phyloP scores from a whole-genome alignment of 2,329 filamentous ascomycete species.

The Mycosphaerella arachidis region DNA sequence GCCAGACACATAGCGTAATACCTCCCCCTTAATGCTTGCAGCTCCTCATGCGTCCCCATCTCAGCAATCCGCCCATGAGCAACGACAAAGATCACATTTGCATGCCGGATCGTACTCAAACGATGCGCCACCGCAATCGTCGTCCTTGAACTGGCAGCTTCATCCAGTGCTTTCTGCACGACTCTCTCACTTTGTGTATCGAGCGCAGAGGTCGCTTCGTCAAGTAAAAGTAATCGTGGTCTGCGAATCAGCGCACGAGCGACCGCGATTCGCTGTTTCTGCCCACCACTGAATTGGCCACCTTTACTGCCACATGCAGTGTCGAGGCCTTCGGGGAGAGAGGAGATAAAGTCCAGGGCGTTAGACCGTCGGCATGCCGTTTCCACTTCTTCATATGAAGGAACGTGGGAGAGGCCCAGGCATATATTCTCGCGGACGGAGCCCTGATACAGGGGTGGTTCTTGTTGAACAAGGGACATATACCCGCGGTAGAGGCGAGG shows the following conservation, averaged over 20 bases:
- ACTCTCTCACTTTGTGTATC: conserved; percentile 64
- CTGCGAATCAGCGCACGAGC: conserved; percentile 52
- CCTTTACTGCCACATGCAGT: conserved; percentile 50
- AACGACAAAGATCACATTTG: conserved; percentile 41
- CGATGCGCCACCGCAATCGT: conserved; percentile 42
- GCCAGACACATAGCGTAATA: conserved; percentile 45
- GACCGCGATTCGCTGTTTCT: conserved; percentile 54
- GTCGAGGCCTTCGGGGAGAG: conserved; percentile 48
- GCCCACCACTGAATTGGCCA: conserved; percentile 49
- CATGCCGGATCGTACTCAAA: conserved; percentile 36
- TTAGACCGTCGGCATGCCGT: conserved; percentile 50
- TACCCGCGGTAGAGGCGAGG: conserved; percentile 59
- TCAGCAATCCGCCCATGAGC: conserved; percentile 37
- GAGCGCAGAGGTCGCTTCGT: conserved; percentile 57
- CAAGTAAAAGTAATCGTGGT: conserved; percentile 52
- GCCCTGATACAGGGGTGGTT: conserved; percentile 63
- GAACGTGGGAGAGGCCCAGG: conserved; percentile 40
- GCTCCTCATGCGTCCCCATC: conserved; percentile 37
- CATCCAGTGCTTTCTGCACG: conserved; percentile 65
- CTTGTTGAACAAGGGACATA: conserved; percentile 69
- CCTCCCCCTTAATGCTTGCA: conserved; percentile 36
- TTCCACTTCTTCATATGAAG: conserved; percentile 40
- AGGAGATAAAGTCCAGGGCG: conserved; percentile 51
- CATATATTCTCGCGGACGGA: conserved; percentile 58
- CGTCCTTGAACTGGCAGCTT: conserved; percentile 37